Base-by-base conservation (phyloP, 2,329 filamentous ascomycete species). In the Colletotrichum horii region DNA sequence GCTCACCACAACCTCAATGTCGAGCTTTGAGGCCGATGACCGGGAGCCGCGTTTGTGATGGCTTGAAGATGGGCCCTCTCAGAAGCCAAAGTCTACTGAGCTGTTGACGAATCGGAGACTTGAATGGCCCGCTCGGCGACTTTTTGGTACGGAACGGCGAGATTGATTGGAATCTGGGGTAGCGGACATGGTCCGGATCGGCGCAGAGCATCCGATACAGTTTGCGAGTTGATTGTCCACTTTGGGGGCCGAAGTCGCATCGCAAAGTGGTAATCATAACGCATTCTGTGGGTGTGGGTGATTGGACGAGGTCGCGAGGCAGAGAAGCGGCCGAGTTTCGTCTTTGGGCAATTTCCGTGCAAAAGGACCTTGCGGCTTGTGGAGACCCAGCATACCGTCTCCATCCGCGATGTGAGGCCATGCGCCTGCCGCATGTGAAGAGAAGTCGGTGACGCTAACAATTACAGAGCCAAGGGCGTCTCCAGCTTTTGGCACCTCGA, bases 361-460 rank as follows among this genome's bases (percentile, higher is more conserved):
- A n/a, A 43, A 60, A 34, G 22, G 52, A 60, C 52, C 52, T 22
- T n/a, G 30, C 32, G 24, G 66, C 19, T 43, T 43, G 66, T 68
- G 66, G 66, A 22, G 66, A 68, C 30, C 9, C 28, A 55, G 16
- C 48, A 26, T 14, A 30, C 43, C 24, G 62, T 30, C 62, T 52
- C 62, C 62, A 66, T 66, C 24, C 22, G 62, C 36, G 48, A 58
- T 58, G 43, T 24, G 48, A 64, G 34, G 34, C 34, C n/a, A 22
- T 67, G 36, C 65, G 48, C 19, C 14, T 24, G 30, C 19, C 28
- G 56, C 30, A 62, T 62, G 58, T 34, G 24, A 62, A 34, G 16
- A 75, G 68, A 38, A 73, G 69, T 73, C 73, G 73, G 62, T 67
- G 70, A 73, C 61, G 48, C 62, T 73, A 64, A 73, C 69, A 75